Conservation (phyloP, 495 filamentous ascomycete species). For the Recurvomyces mirabilis region DNA sequence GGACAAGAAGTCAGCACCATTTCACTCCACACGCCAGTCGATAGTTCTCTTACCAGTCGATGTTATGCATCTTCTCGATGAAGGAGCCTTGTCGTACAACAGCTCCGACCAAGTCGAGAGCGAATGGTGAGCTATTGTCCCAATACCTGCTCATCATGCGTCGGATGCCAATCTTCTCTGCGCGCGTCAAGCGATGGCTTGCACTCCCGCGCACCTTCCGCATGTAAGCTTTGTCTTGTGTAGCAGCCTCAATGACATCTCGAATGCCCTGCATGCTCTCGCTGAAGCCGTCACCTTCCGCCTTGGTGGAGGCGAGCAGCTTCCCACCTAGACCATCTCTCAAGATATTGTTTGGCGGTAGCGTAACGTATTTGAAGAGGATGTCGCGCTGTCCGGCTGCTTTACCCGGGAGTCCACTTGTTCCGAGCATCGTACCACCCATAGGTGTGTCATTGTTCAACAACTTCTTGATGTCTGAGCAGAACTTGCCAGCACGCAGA, state of each 20-base stretch:
- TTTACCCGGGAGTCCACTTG: conserved; percentile 10
- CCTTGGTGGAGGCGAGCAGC: not conserved
- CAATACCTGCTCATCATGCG: conserved; percentile 74
- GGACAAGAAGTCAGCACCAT: too few species aligned
- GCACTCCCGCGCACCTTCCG: not conserved
- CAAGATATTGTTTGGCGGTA: conserved; percentile 4
- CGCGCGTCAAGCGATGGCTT: not conserved
- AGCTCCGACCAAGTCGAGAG: conserved; percentile 63
- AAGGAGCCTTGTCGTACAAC: conserved; percentile 74
- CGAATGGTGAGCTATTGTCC: conserved; percentile 60
- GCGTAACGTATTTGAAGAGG: not conserved
- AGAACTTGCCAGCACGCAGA: conserved; percentile 47
- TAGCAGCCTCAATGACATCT: conserved; percentile 5
- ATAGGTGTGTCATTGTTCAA: conserved; percentile 39
- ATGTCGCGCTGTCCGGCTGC: not conserved
- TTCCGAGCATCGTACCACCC: conserved; percentile 47
- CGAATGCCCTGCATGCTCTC: conserved; percentile 8
- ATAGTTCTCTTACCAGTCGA: too few species aligned
- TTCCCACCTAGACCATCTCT: conserved; percentile 3
- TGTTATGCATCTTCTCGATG: conserved; percentile 68
- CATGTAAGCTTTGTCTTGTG: conserved; percentile 4
- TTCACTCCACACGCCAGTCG: too few species aligned
- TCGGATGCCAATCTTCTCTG: conserved; percentile 44
- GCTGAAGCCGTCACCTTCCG: not conserved
- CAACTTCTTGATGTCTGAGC: conserved; percentile 39